Conservation (phyloP, 2,329 filamentous ascomycete genomes). For the Exophiala viscosa region DNA sequence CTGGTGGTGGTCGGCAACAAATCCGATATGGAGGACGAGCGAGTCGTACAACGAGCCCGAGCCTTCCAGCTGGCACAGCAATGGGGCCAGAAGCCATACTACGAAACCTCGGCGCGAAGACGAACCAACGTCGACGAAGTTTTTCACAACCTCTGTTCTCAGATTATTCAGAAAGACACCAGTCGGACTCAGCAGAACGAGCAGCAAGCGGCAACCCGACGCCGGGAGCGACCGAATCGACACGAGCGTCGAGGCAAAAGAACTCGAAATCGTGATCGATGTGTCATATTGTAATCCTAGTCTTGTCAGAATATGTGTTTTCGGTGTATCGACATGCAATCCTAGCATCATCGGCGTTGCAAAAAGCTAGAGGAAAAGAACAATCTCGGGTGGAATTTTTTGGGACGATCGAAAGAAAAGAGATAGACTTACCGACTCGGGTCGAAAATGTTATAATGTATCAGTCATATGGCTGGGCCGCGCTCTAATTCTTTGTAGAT, state of each 20-base stretch:
- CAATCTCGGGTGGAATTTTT: neutral
- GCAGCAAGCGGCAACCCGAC: slow-evolving; percentile 33
- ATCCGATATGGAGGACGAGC: slow-evolving; percentile 81
- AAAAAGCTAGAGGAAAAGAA: neutral
- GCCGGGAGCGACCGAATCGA: slow-evolving; percentile 35
- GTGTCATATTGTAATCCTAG: slow-evolving; percentile 29
- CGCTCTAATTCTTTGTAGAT: neutral
- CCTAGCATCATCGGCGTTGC: neutral
- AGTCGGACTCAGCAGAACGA: slow-evolving; percentile 35
- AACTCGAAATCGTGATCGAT: slow-evolving; percentile 34
- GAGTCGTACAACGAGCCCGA: slow-evolving; percentile 70
- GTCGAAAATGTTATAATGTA: slow-evolving; percentile 6
- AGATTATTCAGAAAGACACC: slow-evolving; percentile 71
- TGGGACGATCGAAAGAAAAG: neutral
- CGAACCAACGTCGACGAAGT: slow-evolving; percentile 87
- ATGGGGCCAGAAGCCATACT: slow-evolving; percentile 85
- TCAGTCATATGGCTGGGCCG: neutral
- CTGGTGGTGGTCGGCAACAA: slow-evolving; percentile 93
- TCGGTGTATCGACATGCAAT: neutral
- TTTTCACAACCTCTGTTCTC: slow-evolving; percentile 77
- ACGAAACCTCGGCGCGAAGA: slow-evolving; percentile 80
- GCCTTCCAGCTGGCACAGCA: slow-evolving; percentile 81
- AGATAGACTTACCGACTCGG: slow-evolving; percentile 18
- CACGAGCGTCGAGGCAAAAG: slow-evolving; percentile 35
- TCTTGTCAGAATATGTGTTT: neutral